These are phyloP conservation scores for Cladophialophora carrionii DNA, from an alignment of 2,329 filamentous ascomycete genomes.

Conservation along the genomic window DNA sequence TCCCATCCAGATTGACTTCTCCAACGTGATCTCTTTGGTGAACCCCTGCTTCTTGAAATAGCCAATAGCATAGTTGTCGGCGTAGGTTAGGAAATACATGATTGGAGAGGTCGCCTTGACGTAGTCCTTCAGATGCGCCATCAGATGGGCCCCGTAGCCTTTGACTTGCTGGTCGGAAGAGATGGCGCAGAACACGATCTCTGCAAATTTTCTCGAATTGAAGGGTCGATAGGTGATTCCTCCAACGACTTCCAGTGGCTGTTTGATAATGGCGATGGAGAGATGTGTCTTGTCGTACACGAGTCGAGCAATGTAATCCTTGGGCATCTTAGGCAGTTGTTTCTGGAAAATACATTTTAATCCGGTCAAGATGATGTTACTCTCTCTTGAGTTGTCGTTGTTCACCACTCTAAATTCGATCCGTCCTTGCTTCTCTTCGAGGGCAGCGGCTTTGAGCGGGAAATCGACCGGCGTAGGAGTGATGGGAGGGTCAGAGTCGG, in stretches of 20 bases:
- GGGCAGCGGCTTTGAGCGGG: conserved; percentile 89
- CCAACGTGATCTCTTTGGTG: conserved; percentile 95
- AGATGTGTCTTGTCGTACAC: conserved; percentile 97
- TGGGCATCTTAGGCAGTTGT: conserved; percentile 97
- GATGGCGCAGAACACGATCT: conserved; percentile 98
- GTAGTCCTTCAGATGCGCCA: conserved; percentile 97
- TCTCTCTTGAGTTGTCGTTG: conserved; percentile 86
- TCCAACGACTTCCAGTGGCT: conserved; percentile 87
- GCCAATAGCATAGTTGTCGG: conserved; percentile 97
- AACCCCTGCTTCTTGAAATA: conserved; percentile 99
- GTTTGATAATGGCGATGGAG: conserved; percentile 96
- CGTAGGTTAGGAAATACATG: conserved; percentile 98
- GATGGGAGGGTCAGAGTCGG: conserved; percentile 53
- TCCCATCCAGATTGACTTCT: conserved; percentile 93
- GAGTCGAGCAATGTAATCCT: conserved; percentile 95
- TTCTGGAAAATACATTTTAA: conserved; percentile 99
- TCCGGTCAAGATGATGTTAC: conserved; percentile 90
- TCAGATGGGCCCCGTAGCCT: conserved; percentile 94
- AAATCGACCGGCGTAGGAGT: conserved; percentile 73
- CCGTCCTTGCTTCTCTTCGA: conserved; percentile 90
- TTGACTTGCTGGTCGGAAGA: conserved; percentile 98
- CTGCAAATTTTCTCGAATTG: conserved; percentile 86
- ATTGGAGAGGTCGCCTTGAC: conserved; percentile 95
- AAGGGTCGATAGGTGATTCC: conserved; percentile 97
- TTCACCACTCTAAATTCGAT: conserved; percentile 98